Conservation (phyloP, 106 monocot genomes). For the Apostasia shenzhenica region DNA sequence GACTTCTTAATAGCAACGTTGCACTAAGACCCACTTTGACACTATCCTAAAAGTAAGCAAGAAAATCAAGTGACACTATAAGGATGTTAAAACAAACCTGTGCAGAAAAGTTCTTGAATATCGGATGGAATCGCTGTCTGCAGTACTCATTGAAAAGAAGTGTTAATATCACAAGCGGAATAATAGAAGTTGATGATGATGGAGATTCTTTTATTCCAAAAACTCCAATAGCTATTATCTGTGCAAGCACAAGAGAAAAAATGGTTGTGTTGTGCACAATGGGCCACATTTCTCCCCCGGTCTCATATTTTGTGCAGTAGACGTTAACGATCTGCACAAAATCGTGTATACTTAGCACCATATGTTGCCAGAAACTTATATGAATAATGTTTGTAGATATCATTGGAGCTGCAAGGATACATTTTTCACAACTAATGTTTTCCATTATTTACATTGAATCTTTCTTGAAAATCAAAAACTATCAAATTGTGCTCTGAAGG, state of each 20-base stretch:
- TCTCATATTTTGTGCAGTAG: conserved; percentile 68
- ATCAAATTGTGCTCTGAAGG: no score
- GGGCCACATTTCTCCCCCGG: conserved; percentile 78
- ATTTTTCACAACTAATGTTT: no score
- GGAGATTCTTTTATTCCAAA: conserved; percentile 71
- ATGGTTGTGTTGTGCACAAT: conserved; percentile 74
- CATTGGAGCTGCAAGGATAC: no score
- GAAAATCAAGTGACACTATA: neutral
- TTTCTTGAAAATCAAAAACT: no score
- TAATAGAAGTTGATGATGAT: conserved; percentile 41
- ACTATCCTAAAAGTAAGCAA: neutral
- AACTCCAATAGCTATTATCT: conserved; percentile 77
- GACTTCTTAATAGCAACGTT: no score
- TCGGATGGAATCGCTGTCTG: conserved; percentile 52
- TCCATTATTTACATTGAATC: no score
- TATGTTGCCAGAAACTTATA: no score
- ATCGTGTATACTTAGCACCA: neutral
- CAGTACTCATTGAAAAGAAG: conserved; percentile 91
- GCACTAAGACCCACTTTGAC: no score
- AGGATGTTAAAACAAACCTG: conserved; percentile 28
- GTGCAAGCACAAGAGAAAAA: conserved; percentile 73
- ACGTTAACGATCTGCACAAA: conserved; percentile 69
- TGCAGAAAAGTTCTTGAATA: conserved; percentile 58
- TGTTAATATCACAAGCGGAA: conserved; percentile 70
- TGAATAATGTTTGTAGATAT: no score